Percentiles rank a stretch among this genome's conserved stretches.
Evolutionary conservation across 108 stramenopile species (phyloP).

Genomic region (Discostella stelligeroides): DNA sequence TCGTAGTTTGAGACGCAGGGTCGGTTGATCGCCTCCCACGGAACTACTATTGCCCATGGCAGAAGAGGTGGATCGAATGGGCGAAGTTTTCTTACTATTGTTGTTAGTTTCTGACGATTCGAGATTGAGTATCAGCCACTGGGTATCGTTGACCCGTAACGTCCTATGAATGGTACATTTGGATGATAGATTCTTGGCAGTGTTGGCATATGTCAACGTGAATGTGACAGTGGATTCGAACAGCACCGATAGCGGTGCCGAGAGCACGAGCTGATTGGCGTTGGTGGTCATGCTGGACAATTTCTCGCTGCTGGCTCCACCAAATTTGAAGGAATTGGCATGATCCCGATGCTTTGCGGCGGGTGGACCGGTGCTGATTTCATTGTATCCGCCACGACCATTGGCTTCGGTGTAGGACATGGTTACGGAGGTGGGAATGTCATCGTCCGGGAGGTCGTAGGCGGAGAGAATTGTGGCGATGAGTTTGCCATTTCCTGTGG

Average conservation of each 20-base stretch:
- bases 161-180: constrained; percentile 33
- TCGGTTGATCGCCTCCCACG: constrained; percentile 45
- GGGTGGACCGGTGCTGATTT: constrained; percentile 73
- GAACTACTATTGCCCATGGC: constrained; percentile 22
- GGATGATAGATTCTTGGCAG: constrained; percentile 35
- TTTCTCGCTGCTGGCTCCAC: constrained; percentile 12
- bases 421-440: constrained; percentile 55
- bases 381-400: constrained; percentile 7
- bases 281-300: not conserved
- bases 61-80: constrained; percentile 6
- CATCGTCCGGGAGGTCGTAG: constrained; percentile 68
- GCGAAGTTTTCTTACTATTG: not conserved
- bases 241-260: constrained; percentile 53
- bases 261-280: constrained; percentile 31
- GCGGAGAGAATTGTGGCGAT: constrained; percentile 65
- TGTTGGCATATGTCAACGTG: constrained; percentile 48
- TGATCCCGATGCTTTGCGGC: constrained; percentile 69
- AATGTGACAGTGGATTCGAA: constrained; percentile 54
- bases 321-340: constrained; percentile 76
- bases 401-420: constrained; percentile 42
- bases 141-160: constrained; percentile 60
- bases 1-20: constrained; percentile 70
- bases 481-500: constrained; percentile 57
- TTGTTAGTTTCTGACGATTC: constrained; percentile 3
- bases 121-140: constrained; percentile 80